Evolutionary conservation across 1,284 basidiomycete genomes (phyloP).

Genomic region (Heterobasidion occidentale): DNA sequence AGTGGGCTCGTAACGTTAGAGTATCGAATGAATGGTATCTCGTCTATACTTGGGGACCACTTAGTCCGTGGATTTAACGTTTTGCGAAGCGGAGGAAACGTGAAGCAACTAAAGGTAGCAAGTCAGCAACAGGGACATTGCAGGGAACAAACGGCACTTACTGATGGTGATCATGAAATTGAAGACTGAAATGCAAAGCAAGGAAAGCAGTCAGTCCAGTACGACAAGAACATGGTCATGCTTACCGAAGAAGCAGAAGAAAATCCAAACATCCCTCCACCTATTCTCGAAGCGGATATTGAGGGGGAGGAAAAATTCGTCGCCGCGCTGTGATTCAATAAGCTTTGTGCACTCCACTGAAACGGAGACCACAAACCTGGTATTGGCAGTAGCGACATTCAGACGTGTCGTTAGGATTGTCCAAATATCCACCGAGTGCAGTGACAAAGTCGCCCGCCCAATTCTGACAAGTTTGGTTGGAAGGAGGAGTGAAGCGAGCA

Average conservation of each 20-base stretch:
- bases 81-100: conserved; percentile 68
- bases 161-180: conserved; percentile 66
- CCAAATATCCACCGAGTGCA: conserved; percentile 69
- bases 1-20: too few relatives aligned
- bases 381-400: conserved; percentile 74
- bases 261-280: conserved; percentile 72
- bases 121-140: neutral
- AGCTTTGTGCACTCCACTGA: neutral
- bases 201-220: neutral
- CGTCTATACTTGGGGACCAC: too few relatives aligned
- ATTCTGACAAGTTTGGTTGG: conserved; percentile 63
- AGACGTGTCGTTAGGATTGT: conserved; percentile 56
- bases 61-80: conserved; percentile 29
- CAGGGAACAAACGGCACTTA: conserved; percentile 22
- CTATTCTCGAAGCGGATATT: conserved; percentile 61
- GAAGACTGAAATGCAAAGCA: conserved; percentile 43
- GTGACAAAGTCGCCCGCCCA: conserved; percentile 68
- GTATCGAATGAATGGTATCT: too few relatives aligned
- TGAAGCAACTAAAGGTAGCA: conserved; percentile 48
- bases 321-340: conserved; percentile 34
- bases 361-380: conserved; percentile 19
- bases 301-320: conserved; percentile 66
- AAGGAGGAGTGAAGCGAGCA: conserved; percentile 60
- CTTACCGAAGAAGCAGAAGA: conserved; percentile 54
- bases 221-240: neutral